Base-by-base conservation (phyloP, 2,329 filamentous ascomycete species). In the Talaromyces sp. region DNA sequence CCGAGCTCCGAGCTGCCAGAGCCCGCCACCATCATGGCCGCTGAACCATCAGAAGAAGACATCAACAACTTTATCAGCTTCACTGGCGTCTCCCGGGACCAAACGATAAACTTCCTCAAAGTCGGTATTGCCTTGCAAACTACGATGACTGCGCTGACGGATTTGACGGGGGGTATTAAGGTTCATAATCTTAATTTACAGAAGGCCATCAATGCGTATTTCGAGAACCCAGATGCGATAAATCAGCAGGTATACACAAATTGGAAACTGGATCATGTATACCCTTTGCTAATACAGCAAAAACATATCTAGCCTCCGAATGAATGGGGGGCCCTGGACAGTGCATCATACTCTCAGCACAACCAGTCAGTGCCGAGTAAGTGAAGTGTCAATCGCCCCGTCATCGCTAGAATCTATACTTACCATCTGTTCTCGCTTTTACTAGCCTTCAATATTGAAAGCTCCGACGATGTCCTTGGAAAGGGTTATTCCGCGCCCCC, bases 141-240 rank as follows among this genome's bases (percentile, higher is more conserved):
- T 24, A 11, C 31, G 19, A 11, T 21, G 11, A 35, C 24, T 26
- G 10, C 43, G 43, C 26, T 13, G 43, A 55, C 38, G 46, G 8
- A 10, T 29, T 31, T 35, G 13, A 19, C 27, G 29, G 26, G 35
- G 27, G 29, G 43, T 21, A n/a, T 62, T 9, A 57, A 80, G 78
- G 77, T 75, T 57, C 75, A 79, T 63, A 74, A 78, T 57, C 71
- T 76, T 54, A 74, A 80, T 63, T 71, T 75, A 1, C 73, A 78
- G 46, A 75, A 74, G 66, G 78, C 78, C 32, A 74, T 79, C 63
- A 80, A 81, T 67, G 77, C 78, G 21, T 80, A 76, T 64, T 78
- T 78, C 35, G 78, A 81, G 68, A 76, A 79, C 64, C 76, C 77
- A 17, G 71, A 69, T 17, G 70, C 71, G 27, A 66, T 71, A 21